Conservation (phyloP, 73 alveolate species). For the Blepharisma stoltei region DNA sequence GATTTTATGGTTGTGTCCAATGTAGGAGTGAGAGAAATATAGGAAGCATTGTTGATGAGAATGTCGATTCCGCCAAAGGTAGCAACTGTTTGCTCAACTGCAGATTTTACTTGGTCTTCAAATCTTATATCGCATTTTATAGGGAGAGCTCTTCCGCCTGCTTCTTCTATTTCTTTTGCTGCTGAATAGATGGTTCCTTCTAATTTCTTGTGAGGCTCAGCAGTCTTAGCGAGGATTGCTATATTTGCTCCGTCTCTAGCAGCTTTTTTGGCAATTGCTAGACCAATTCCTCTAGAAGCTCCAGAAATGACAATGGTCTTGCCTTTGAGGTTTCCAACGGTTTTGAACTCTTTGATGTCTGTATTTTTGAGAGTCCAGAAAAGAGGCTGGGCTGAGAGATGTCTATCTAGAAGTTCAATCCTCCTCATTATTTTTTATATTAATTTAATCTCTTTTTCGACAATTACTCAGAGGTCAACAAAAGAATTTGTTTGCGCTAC, state of each 20-base stretch:
- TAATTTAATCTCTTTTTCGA: no score
- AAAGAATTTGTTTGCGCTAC: no score
- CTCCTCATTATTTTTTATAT: background rate
- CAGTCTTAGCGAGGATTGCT: constrained; percentile 82
- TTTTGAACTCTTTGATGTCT: background rate
- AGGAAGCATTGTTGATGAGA: constrained; percentile 80
- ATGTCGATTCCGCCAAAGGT: constrained; percentile 86
- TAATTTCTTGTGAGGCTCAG: constrained; percentile 73
- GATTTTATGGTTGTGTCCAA: constrained; percentile 65
- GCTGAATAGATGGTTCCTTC: constrained; percentile 83
- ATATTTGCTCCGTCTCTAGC: constrained; percentile 90
- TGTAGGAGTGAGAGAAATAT: constrained; percentile 57
- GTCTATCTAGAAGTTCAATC: background rate
- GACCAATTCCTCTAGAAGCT: constrained; percentile 87
- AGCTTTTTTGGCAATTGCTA: constrained; percentile 74
- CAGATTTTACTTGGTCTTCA: constrained; percentile 69
- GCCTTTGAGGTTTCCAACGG: constrained; percentile 67
- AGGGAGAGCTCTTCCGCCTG: constrained; percentile 76
- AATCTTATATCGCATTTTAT: constrained; percentile 81
- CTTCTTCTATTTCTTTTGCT: constrained; percentile 68
- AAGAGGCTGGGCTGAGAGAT: background rate
- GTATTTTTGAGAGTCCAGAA: background rate
- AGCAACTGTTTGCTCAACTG: constrained; percentile 61
- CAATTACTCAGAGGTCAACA: no score
- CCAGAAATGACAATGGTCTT: constrained; percentile 80